phyloP scores from a whole-genome alignment of 768 basidiomycete genomes.

The Agaricus subrufescens region DNA sequence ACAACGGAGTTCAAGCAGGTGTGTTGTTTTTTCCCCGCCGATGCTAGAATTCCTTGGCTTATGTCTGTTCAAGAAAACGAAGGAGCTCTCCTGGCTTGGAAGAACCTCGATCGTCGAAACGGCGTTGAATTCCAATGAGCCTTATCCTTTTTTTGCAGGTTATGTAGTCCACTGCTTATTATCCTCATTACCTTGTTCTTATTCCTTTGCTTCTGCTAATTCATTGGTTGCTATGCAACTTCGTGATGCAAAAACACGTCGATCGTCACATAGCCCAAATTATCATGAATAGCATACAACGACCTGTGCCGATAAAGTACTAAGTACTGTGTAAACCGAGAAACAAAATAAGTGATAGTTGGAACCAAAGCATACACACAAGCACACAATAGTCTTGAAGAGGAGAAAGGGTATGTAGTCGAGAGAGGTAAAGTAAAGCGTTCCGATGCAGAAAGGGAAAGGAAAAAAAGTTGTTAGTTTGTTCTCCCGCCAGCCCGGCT shows the following conservation, averaged over 20 bases:
- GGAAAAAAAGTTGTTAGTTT: neutral
- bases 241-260: neutral
- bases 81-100: conserved; percentile 69
- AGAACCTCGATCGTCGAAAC: conserved; percentile 64
- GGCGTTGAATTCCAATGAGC: conserved; percentile 40
- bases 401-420: neutral
- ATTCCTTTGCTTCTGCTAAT: neutral
- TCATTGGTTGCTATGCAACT: neutral
- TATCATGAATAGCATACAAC: conserved; percentile 5
- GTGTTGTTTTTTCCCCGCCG: conserved; percentile 19
- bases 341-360: neutral
- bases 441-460: conserved; percentile 1
- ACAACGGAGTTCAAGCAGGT: conserved; percentile 50
- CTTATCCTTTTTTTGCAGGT: too few relatives aligned
- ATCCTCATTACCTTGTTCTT: conserved; percentile 2
- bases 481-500: conserved; percentile 22
- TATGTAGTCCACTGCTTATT: conserved; percentile 1
- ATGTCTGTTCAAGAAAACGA: conserved; percentile 49
- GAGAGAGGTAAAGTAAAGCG: neutral
- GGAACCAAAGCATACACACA: neutral
- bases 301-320: neutral
- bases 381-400: conserved; percentile 1
- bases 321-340: neutral
- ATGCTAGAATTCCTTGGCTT: neutral
- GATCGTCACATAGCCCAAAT: conserved; percentile 2